phyloP scores from a whole-genome alignment of 441 rosid genomes.

The Theobroma grandiflorum region DNA sequence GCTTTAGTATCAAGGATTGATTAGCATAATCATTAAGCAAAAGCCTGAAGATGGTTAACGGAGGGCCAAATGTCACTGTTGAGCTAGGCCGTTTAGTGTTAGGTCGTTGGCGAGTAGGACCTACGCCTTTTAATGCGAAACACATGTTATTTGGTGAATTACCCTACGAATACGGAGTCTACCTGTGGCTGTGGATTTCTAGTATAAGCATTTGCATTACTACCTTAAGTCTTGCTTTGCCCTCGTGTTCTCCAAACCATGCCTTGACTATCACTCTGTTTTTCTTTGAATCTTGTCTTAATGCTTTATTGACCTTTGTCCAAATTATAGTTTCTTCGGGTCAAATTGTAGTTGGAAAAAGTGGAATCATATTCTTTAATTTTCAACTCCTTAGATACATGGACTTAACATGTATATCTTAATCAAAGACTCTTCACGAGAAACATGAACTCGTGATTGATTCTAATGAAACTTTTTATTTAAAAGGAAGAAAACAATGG shows the following conservation, averaged over 20 bases:
- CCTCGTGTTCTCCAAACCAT: neutral
- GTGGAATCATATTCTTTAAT: neutral
- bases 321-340: neutral
- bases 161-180: conserved; percentile 9
- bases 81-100: neutral
- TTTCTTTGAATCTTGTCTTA: neutral
- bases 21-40: neutral
- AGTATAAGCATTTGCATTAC: too few relatives aligned
- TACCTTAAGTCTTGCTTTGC: neutral
- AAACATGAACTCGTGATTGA: neutral
- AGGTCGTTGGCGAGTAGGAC: neutral
- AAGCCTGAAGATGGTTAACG: neutral
- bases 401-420: neutral
- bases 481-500: neutral
- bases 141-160: neutral
- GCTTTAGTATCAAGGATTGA: too few relatives aligned
- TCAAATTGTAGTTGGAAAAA: neutral
- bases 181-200: neutral
- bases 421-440: neutral
- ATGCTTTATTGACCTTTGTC: neutral
- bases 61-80: neutral
- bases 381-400: neutral
- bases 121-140: neutral
- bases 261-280: neutral
- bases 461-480: neutral